Evolutionary conservation across 2,329 filamentous ascomycete species (phyloP), one percentile per base, ranked within the genome.

Genomic region (Aureobasidium sp.): DNA sequence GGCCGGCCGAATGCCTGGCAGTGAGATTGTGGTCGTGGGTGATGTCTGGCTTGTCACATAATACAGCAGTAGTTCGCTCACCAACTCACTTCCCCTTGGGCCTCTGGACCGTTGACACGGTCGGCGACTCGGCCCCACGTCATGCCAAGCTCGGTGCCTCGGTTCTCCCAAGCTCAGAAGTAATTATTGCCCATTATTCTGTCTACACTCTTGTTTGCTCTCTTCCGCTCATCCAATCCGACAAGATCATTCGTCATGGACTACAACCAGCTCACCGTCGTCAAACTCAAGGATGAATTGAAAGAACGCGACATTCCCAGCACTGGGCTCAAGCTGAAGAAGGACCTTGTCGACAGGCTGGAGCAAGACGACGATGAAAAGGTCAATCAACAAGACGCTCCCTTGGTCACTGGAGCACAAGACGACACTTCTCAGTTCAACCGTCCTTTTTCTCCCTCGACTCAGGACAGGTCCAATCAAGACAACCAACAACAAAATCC

Each of bases 241-340:
- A 16, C 19, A 11, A n/a, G 8, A 14, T 17, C 10, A 5, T 30
- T 37, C 27, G 55, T 19, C 37, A 67, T 63, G 60, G 72, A 75
- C 54, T 76, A 76, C 65, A 69, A 63, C 60, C 70, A 69, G 56
- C 66, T 71, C 39, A 76, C 74, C 21, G 74, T 76, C 57, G 66
- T 69, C 51, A 70, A 74, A 57, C 65, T 77, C 45, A 70, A 70
- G 57, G 65, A 70, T 54, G 52, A 74, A 49, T 63, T 75, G 42
- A 76, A 75, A 54, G 71, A 75, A 32, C 69, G 72, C 45, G 66
- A 67, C 40, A 74, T 77, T 53, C 64, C 73, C 1, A 66, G 66
- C 21, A 72, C 72, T 0, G 71, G 73, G 21, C 62, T 76, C 25
- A 72, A 72, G 47, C 65, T 72, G 42, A 77, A 77, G 61, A 69